Conservation (phyloP, 2,329 filamentous ascomycete species). For the Aspergillus transmontanensis region DNA sequence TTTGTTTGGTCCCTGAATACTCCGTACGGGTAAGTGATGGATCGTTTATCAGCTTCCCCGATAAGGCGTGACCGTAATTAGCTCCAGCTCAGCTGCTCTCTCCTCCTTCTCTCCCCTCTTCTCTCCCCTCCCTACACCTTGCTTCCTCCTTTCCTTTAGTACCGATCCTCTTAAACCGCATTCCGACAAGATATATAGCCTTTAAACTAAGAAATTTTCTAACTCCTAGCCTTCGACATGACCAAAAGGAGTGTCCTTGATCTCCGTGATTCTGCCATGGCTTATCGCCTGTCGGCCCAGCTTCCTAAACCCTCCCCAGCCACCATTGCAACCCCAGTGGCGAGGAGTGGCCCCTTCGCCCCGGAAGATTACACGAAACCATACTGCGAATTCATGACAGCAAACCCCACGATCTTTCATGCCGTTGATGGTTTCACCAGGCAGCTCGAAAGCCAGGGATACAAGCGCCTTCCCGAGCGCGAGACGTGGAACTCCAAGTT, state of each 20-base stretch:
- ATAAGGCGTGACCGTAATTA: neutral
- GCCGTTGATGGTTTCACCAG: slow-evolving; percentile 76
- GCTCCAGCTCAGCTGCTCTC: neutral
- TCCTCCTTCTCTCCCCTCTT: slow-evolving; percentile 7
- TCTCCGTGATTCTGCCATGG: slow-evolving; percentile 33
- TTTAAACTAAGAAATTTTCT: neutral
- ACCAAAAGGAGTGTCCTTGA: slow-evolving; percentile 32
- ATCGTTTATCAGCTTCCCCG: neutral
- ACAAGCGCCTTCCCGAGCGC: slow-evolving; percentile 73
- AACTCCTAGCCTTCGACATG: slow-evolving; percentile 25
- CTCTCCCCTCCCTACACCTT: neutral
- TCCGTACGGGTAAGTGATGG: neutral
- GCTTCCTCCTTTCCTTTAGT: neutral
- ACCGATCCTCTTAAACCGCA: neutral
- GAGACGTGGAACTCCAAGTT: slow-evolving; percentile 75
- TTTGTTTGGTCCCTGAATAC: neutral
- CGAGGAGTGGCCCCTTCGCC: slow-evolving; percentile 24
- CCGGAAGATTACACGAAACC: slow-evolving; percentile 74
- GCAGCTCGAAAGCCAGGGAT: slow-evolving; percentile 73
- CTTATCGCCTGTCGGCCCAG: slow-evolving; percentile 31
- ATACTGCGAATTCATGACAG: slow-evolving; percentile 82
- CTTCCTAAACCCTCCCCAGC: slow-evolving; percentile 27
- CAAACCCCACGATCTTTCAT: slow-evolving; percentile 93
- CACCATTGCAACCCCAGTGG: slow-evolving; percentile 15
- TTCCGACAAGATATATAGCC: neutral